Conservation (phyloP, 2,329 filamentous ascomycete genomes). For the Xylaria sp. region DNA sequence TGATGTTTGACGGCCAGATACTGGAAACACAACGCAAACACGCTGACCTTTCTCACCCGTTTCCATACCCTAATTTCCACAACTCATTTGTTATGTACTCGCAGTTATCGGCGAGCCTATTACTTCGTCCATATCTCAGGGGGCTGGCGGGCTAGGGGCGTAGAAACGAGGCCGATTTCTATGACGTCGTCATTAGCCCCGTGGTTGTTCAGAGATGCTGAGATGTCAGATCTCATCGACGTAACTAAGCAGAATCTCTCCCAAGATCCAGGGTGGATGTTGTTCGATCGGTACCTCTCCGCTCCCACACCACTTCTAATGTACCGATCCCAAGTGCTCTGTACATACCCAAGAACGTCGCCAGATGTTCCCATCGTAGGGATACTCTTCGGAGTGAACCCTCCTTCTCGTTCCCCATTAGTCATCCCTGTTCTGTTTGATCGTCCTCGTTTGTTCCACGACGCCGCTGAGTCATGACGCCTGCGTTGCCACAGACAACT, state of each 20-base stretch:
- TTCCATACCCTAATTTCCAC: not conserved
- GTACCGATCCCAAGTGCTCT: not conserved
- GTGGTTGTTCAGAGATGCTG: not conserved
- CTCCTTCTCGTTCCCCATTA: not conserved
- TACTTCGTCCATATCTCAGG: not conserved
- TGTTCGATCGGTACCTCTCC: not conserved
- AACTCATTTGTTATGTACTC: not conserved
- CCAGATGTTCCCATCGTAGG: not conserved
- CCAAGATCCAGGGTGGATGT: not conserved
- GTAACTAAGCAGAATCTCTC: not conserved
- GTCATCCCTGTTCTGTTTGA: not conserved
- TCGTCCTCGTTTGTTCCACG: not conserved
- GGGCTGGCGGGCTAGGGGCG: not conserved
- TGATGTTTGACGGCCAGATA: no score
- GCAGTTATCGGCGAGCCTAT: not conserved
- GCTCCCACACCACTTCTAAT: not conserved
- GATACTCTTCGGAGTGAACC: slow-evolving; percentile 6
- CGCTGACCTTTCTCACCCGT: no score
- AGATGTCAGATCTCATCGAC: not conserved
- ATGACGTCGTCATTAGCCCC: slow-evolving; percentile 26
- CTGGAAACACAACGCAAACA: no score
- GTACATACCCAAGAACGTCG: not conserved
- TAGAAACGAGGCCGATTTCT: slow-evolving; percentile 4
- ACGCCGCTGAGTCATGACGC: slow-evolving; percentile 6
- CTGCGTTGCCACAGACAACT: not conserved